Evolutionary conservation across 1,284 basidiomycete genomes (phyloP).

Genomic region (Gomphus bonarii): DNA sequence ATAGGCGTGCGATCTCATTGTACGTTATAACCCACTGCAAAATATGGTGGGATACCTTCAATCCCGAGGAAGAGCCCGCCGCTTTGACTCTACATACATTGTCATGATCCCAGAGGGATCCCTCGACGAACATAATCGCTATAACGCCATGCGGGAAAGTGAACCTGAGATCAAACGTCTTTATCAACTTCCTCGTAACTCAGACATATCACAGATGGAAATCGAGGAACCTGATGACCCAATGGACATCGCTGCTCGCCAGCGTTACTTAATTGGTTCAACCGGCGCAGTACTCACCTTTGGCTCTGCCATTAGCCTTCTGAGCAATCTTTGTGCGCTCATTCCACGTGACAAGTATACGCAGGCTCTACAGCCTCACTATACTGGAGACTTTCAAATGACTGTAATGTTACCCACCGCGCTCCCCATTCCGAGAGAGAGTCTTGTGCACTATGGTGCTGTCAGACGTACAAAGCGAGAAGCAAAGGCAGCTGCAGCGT

Average conservation of each 20-base stretch:
- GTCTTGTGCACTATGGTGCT: conserved; percentile 48
- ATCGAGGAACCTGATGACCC: conserved; percentile 38
- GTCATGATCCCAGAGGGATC: conserved; percentile 63
- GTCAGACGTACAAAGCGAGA: conserved; percentile 57
- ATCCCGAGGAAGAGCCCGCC: conserved; percentile 73
- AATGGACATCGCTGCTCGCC: conserved; percentile 50
- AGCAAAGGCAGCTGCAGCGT: conserved; percentile 72
- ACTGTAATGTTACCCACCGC: conserved; percentile 56
- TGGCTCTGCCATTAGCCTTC: conserved; percentile 54
- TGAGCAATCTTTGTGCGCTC: conserved; percentile 64
- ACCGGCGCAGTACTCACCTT: conserved; percentile 73
- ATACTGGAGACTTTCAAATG: conserved; percentile 43
- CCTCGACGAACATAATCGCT: conserved; percentile 39
- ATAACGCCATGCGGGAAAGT: conserved; percentile 42
- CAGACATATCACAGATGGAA: conserved; percentile 34
- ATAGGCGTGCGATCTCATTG: conserved; percentile 73
- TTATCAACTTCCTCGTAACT: conserved; percentile 30
- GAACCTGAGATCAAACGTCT: conserved; percentile 54
- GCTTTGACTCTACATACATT: conserved; percentile 63
- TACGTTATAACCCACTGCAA: conserved; percentile 68
- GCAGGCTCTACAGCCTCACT: conserved; percentile 45
- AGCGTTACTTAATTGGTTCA: conserved; percentile 58
- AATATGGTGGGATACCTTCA: conserved; percentile 79
- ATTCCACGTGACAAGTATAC: conserved; percentile 68
- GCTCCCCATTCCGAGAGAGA: conserved; percentile 47